phyloP scores from a whole-genome alignment of 2,329 filamentous ascomycete genomes.

The Zymoseptoria crescenta region DNA sequence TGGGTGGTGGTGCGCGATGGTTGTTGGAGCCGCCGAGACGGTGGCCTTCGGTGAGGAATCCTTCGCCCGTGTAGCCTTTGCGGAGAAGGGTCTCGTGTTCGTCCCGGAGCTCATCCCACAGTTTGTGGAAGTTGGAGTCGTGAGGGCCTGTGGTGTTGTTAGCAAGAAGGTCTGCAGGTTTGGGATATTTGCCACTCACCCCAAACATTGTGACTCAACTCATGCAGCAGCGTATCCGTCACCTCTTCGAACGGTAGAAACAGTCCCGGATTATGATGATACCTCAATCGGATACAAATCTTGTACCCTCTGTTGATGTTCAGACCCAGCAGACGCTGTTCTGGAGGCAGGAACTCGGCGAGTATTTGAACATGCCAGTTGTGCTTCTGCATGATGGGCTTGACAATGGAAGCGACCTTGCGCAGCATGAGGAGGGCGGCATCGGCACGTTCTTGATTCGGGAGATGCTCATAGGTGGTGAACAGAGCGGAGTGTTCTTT shows the following conservation, averaged over 20 bases:
- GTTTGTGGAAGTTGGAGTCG: constrained; percentile 69
- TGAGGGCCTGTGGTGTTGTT: constrained; percentile 39
- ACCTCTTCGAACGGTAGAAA: constrained; percentile 76
- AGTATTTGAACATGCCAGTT: constrained; percentile 72
- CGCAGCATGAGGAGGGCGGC: constrained; percentile 55
- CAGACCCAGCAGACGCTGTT: constrained; percentile 66
- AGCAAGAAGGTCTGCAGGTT: not conserved
- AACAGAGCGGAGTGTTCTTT: constrained; percentile 43
- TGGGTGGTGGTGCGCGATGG: constrained; percentile 51
- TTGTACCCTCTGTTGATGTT: constrained; percentile 70
- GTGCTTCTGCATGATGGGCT: constrained; percentile 86
- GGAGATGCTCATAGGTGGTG: constrained; percentile 43
- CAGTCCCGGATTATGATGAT: constrained; percentile 62
- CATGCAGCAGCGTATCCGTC: constrained; percentile 87
- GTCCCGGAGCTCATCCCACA: constrained; percentile 85
- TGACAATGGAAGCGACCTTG: constrained; percentile 79
- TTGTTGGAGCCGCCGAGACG: constrained; percentile 56
- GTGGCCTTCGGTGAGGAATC: constrained; percentile 69
- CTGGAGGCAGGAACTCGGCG: constrained; percentile 74
- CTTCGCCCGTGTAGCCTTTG: constrained; percentile 86
- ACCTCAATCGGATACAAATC: constrained; percentile 75
- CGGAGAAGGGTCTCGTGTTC: constrained; percentile 68
- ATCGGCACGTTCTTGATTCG: constrained; percentile 36
- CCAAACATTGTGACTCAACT: constrained; percentile 80
- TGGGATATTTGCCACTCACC: constrained; percentile 46